These are phyloP conservation scores for Wickerhamomyces strasburgensis DNA, from an alignment of 805 yeast genomes.

Conservation along the genomic window DNA sequence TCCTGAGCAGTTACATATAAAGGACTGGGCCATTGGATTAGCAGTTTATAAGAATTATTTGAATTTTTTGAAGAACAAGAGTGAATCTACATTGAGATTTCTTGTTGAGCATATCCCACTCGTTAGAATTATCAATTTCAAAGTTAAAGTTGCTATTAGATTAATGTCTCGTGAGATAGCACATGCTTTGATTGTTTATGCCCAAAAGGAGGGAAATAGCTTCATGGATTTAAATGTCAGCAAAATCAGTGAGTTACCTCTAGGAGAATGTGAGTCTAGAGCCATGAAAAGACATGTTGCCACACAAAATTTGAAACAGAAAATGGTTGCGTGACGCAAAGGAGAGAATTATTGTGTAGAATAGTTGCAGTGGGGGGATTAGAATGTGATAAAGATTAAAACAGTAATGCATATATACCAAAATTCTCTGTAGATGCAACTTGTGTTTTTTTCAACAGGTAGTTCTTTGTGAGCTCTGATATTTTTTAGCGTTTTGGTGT, in stretches of 20 bases:
- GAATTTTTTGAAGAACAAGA: constrained; percentile 25
- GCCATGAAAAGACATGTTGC: background rate
- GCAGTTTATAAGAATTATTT: constrained; percentile 52
- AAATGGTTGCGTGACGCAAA: background rate
- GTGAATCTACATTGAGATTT: constrained; percentile 29
- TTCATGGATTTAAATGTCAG: constrained; percentile 24
- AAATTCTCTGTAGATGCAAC: too few species aligned
- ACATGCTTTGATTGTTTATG: constrained; percentile 10
- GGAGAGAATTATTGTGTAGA: background rate
- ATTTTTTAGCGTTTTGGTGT: too few species aligned
- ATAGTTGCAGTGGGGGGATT: background rate
- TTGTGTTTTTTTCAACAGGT: too few species aligned
- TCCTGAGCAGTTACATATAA: constrained; percentile 38
- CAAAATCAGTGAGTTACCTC: constrained; percentile 33
- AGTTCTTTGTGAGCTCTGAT: too few species aligned
- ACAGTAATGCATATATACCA: too few species aligned
- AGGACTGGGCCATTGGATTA: constrained; percentile 54
- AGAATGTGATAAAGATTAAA: too few species aligned
- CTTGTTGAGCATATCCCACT: constrained; percentile 43
- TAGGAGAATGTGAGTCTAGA: constrained; percentile 32
- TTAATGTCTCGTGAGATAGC: constrained; percentile 47
- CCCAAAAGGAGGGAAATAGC: constrained; percentile 11
- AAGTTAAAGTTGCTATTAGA: constrained; percentile 44
- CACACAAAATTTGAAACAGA: background rate
- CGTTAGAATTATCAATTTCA: constrained; percentile 32